Evolutionary conservation across 164 flowering plant species (phyloP).

Genomic region (Echeveria elegans): DNA sequence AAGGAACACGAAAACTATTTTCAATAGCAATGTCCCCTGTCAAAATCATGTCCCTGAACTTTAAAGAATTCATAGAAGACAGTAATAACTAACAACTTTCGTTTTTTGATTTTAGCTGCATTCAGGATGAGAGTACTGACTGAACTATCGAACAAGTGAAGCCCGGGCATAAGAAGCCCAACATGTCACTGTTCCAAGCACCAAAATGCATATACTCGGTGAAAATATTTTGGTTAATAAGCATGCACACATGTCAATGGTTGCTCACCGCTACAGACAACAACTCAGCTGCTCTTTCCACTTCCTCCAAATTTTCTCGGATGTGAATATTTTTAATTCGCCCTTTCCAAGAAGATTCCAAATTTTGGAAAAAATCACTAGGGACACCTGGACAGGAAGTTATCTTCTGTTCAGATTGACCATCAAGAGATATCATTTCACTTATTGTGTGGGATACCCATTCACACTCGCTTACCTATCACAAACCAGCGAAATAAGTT

Average conservation of each 20-base stretch:
- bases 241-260: not conserved
- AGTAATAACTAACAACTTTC: not conserved
- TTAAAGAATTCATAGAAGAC: too few relatives aligned
- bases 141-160: not conserved
- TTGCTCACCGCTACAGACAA: conserved; percentile 65
- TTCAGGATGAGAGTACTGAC: not conserved
- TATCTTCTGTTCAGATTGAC: conserved; percentile 56
- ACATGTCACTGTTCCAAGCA: not conserved
- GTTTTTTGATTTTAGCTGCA: not conserved
- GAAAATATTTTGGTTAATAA: not conserved
- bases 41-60: too few relatives aligned
- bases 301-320: conserved; percentile 55
- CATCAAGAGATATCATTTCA: conserved; percentile 59
- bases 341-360: conserved; percentile 91
- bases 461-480: conserved; percentile 66
- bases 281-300: conserved; percentile 65
- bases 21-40: too few relatives aligned
- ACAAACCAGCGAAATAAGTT: conserved; percentile 1
- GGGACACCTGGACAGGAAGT: conserved; percentile 50
- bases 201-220: not conserved
- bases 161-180: not conserved
- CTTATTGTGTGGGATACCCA: conserved; percentile 48
- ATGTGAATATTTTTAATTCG: conserved; percentile 81
- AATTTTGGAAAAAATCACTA: conserved; percentile 74
- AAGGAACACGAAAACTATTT: too few relatives aligned